These are phyloP conservation scores for Aspergillus hancockii DNA, from an alignment of 495 filamentous ascomycete genomes.

Conservation along the genomic window DNA sequence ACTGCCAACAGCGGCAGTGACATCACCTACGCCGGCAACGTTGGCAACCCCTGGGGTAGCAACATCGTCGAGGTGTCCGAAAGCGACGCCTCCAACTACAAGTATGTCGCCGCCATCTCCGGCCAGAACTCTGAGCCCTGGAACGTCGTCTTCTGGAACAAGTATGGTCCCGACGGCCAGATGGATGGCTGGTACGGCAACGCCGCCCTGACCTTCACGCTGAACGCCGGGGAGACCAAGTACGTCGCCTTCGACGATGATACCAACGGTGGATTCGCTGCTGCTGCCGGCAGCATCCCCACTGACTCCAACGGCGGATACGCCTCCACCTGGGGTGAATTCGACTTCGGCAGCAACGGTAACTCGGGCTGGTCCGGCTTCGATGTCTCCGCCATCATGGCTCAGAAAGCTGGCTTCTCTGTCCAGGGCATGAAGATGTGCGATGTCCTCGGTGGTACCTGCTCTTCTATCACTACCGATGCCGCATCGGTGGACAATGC, in stretches of 20 bases:
- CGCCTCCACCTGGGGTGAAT: conserved; percentile 44
- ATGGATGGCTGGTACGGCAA: conserved; percentile 42
- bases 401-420: conserved; percentile 29
- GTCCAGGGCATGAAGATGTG: conserved; percentile 40
- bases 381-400: conserved; percentile 39
- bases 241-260: conserved; percentile 49
- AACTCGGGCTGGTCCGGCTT: conserved; percentile 44
- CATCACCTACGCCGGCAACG: conserved; percentile 45
- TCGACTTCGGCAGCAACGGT: conserved; percentile 35
- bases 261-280: conserved; percentile 40
- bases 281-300: conserved; percentile 33
- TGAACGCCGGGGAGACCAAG: conserved; percentile 40
- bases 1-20: conserved; percentile 31
- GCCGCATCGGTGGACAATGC: conserved; percentile 34
- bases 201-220: conserved; percentile 39
- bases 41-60: conserved; percentile 50
- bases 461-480: conserved; percentile 32
- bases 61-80: conserved; percentile 48
- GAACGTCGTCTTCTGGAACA: conserved; percentile 54
- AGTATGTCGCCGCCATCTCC: conserved; percentile 48
- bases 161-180: conserved; percentile 39
- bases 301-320: conserved; percentile 32
- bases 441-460: conserved; percentile 24
- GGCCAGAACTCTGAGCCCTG: conserved; percentile 41
- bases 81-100: conserved; percentile 34